phyloP scores from a whole-genome alignment of 208 protist species.

The Trichomonas tenax region DNA sequence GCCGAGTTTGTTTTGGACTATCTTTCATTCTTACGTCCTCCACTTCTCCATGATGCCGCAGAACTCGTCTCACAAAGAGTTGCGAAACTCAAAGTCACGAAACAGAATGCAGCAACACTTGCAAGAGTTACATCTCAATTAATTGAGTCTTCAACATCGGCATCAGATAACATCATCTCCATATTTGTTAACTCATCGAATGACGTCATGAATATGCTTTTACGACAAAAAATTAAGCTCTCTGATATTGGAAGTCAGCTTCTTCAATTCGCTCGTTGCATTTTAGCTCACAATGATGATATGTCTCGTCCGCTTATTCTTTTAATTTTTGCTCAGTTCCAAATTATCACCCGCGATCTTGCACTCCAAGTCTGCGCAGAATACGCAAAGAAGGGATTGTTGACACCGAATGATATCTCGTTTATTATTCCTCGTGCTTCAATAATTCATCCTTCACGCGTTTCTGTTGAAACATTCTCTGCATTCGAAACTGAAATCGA shows the following conservation, averaged over 20 bases:
- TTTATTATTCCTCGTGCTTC: background rate
- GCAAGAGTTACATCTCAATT: background rate
- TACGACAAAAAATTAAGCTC: background rate
- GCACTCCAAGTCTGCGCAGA: background rate
- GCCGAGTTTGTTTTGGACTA: background rate
- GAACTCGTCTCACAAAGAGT: background rate
- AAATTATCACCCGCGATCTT: background rate
- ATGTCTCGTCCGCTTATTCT: background rate
- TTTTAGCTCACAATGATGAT: background rate
- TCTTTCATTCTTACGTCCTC: background rate
- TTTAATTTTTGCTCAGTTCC: background rate
- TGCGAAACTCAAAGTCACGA: background rate
- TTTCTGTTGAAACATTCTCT: background rate
- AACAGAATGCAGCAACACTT: background rate
- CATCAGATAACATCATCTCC: background rate
- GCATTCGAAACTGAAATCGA: background rate
- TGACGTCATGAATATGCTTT: background rate
- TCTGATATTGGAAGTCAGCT: background rate
- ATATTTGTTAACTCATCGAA: background rate
- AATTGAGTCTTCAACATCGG: background rate
- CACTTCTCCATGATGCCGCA: background rate
- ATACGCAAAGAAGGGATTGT: background rate
- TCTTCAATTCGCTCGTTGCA: background rate
- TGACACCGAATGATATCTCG: background rate
- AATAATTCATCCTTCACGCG: background rate